These are phyloP conservation scores for Pseudocercospora fijiensis DNA, from an alignment of 2,329 filamentous ascomycete genomes.

Conservation along the genomic window DNA sequence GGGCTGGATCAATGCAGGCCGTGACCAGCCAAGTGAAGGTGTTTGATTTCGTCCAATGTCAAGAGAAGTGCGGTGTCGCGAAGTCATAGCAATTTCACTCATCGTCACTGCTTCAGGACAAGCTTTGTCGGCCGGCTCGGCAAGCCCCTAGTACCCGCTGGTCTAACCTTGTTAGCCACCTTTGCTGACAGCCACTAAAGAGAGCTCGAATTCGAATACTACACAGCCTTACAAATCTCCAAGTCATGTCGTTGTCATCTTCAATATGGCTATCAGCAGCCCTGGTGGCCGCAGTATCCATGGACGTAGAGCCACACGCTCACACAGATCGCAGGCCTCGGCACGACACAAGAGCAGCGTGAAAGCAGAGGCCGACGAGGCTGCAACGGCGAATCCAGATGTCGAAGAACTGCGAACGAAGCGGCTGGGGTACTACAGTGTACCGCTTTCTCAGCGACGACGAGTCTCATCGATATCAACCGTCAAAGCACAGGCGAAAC, in stretches of 20 bases:
- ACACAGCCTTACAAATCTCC: slow-evolving; percentile 1
- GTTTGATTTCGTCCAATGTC: neutral
- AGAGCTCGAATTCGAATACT: neutral
- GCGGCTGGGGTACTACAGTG: slow-evolving; percentile 40
- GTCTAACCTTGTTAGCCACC: neutral
- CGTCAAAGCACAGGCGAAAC: slow-evolving; percentile 2
- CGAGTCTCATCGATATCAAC: slow-evolving; percentile 7
- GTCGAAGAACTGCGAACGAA: slow-evolving; percentile 43
- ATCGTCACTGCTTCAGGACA: neutral
- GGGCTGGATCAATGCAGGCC: neutral
- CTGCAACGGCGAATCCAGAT: slow-evolving; percentile 36
- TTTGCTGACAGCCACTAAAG: neutral
- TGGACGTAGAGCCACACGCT: slow-evolving; percentile 13
- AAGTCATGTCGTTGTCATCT: neutral
- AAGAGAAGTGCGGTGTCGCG: slow-evolving; percentile 14
- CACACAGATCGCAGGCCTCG: slow-evolving; percentile 22
- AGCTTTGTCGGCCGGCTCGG: neutral
- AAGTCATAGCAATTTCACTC: slow-evolving; percentile 1
- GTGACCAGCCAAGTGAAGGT: neutral
- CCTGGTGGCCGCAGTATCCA: slow-evolving; percentile 26
- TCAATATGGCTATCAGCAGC: slow-evolving; percentile 24
- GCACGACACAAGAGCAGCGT: slow-evolving; percentile 16
- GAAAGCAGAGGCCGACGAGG: slow-evolving; percentile 18
- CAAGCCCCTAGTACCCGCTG: neutral
- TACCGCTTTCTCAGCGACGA: slow-evolving; percentile 15